These are phyloP conservation scores for Globisporangium cylindrosporum DNA, from an alignment of 352 stramenopile species.

Conservation along the genomic window DNA sequence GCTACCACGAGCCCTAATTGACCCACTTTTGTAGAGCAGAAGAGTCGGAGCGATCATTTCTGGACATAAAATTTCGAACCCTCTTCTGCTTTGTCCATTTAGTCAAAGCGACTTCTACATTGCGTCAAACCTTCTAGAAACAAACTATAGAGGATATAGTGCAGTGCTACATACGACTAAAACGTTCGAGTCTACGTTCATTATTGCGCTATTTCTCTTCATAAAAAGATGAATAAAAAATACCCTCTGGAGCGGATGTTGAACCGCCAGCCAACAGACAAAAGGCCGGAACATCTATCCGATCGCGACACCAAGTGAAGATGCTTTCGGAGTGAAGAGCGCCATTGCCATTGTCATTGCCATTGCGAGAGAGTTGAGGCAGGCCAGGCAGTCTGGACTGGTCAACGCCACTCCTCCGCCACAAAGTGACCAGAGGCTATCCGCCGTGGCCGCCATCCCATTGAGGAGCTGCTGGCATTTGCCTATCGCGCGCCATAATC, in stretches of 20 bases:
- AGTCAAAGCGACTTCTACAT: not conserved
- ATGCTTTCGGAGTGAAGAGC: conserved; percentile 5
- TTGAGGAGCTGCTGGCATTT: not conserved
- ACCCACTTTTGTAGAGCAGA: conserved; percentile 7
- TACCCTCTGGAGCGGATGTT: not conserved
- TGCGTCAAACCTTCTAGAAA: not conserved
- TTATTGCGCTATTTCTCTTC: not conserved
- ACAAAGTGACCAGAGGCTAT: not conserved
- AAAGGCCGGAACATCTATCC: not conserved
- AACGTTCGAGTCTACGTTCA: too few relatives aligned
- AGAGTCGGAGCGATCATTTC: conserved; percentile 11
- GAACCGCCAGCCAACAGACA: conserved; percentile 8
- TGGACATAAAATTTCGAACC: conserved; percentile 6
- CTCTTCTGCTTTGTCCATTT: conserved; percentile 10
- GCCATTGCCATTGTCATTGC: not conserved
- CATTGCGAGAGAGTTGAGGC: not conserved
- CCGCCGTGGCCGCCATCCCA: not conserved
- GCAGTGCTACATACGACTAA: too few relatives aligned
- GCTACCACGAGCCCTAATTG: not conserved
- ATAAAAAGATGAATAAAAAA: not conserved
- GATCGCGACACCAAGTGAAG: conserved; percentile 3
- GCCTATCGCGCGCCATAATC: conserved; percentile 1
- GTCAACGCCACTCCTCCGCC: not conserved
- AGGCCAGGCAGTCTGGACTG: not conserved
- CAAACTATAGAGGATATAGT: not conserved